Percentiles rank a stretch among this genome's conserved stretches.
Conservation (phyloP, 2,329 filamentous ascomycete species). For the Epichloe sp. region DNA sequence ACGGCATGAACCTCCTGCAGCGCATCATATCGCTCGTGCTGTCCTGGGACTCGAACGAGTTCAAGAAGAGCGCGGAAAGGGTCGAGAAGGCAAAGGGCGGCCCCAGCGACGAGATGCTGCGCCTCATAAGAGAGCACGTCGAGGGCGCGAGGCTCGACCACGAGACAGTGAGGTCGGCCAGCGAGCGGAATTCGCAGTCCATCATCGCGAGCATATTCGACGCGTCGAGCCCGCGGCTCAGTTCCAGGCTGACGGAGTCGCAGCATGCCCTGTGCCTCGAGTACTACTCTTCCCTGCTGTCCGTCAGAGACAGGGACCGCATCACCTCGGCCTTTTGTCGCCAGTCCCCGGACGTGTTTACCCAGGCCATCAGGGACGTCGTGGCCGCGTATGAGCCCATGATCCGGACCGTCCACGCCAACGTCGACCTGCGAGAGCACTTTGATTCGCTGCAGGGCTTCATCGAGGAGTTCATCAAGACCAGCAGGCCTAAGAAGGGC, state of each 20-base stretch:
- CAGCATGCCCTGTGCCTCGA: slow-evolving; percentile 54
- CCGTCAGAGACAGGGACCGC: slow-evolving; percentile 59
- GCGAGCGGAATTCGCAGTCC: slow-evolving; percentile 37
- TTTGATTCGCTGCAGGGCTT: slow-evolving; percentile 55
- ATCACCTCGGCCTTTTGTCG: slow-evolving; percentile 55
- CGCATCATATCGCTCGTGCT: slow-evolving; percentile 62
- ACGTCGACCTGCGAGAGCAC: slow-evolving; percentile 57
- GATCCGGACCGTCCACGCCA: slow-evolving; percentile 57
- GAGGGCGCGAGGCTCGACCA: slow-evolving; percentile 40
- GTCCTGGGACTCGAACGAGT: slow-evolving; percentile 59
- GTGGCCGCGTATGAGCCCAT: slow-evolving; percentile 61
- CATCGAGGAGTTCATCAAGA: slow-evolving; percentile 56
- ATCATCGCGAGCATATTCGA: slow-evolving; percentile 56
- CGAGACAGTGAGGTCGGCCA: slow-evolving; percentile 43
- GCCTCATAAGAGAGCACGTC: slow-evolving; percentile 46
- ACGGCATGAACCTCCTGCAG: slow-evolving; percentile 72
- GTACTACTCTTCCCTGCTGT: slow-evolving; percentile 58
- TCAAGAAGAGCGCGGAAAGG: slow-evolving; percentile 50
- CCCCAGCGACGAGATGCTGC: slow-evolving; percentile 47
- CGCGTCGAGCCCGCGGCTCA: slow-evolving; percentile 30
- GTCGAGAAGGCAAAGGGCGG: slow-evolving; percentile 48
- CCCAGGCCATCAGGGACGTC: slow-evolving; percentile 49
- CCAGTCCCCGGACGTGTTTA: slow-evolving; percentile 59
- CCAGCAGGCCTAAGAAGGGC: slow-evolving; percentile 31
- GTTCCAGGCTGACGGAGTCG: slow-evolving; percentile 35